Evolutionary conservation across 2,329 filamentous ascomycete genomes (phyloP).

Genomic region (Pseudogymnoascus sp.): DNA sequence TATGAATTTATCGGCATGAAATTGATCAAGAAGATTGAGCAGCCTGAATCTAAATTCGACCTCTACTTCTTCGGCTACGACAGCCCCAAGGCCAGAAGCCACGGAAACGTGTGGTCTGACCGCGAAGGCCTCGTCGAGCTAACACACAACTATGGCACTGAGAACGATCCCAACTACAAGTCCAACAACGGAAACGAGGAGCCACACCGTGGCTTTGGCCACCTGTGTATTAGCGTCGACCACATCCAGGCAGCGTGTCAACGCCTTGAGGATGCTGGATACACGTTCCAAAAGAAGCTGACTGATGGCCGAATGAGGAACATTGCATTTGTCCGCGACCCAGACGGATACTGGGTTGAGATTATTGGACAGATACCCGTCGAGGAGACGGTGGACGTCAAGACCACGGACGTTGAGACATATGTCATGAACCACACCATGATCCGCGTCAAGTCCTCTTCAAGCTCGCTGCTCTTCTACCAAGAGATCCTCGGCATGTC

Average conservation of each 20-base stretch:
- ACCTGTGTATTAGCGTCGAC: constrained; percentile 75
- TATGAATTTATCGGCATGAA: constrained; percentile 90
- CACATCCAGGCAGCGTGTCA: constrained; percentile 81
- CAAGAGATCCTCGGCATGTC: constrained; percentile 81
- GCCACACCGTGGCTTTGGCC: constrained; percentile 63
- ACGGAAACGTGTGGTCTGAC: constrained; percentile 64
- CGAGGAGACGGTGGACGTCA: constrained; percentile 61
- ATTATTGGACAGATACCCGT: constrained; percentile 62
- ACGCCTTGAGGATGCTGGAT: constrained; percentile 78
- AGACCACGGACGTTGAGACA: constrained; percentile 59
- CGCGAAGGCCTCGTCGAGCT: constrained; percentile 87
- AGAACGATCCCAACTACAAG: constrained; percentile 71
- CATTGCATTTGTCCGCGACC: constrained; percentile 83
- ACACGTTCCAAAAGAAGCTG: constrained; percentile 88
- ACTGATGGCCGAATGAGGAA: constrained; percentile 74
- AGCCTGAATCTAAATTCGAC: constrained; percentile 85
- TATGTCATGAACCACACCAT: constrained; percentile 86
- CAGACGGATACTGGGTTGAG: constrained; percentile 77
- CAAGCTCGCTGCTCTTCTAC: constrained; percentile 67
- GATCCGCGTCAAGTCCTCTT: constrained; percentile 78
- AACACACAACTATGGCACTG: constrained; percentile 78
- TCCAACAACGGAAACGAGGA: constrained; percentile 87
- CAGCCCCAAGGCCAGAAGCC: constrained; percentile 62
- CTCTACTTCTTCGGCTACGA: constrained; percentile 94
- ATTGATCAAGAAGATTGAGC: constrained; percentile 69